A percentile compares a stretch with the other conserved stretches of the same genome.
phyloP scores from a whole-genome alignment of 192 early-diverging fungal species.

The Coemansia sp. region DNA sequence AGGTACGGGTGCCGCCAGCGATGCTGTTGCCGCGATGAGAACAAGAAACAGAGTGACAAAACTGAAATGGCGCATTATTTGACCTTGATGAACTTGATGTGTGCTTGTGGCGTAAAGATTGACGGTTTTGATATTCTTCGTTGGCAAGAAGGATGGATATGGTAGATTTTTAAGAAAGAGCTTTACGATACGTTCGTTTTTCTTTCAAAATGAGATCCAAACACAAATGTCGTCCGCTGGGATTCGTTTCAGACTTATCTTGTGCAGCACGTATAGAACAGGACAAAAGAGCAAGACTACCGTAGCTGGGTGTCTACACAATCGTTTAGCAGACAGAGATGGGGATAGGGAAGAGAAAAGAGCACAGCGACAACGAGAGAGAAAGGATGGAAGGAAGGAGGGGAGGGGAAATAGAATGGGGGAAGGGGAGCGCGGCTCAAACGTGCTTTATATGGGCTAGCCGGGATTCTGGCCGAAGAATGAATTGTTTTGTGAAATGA shows the following conservation, averaged over 20 bases:
- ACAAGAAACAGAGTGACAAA: slow-evolving; percentile 25
- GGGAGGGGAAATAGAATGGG: background rate
- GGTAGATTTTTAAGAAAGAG: background rate
- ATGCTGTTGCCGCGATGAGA: slow-evolving; percentile 16
- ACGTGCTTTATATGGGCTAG: slow-evolving; percentile 3
- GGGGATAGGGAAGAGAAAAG: background rate
- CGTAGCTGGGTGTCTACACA: background rate
- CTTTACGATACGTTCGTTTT: no score
- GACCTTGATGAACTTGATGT: background rate
- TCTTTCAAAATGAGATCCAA: background rate
- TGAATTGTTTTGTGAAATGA: slow-evolving; percentile 7
- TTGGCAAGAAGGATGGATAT: background rate
- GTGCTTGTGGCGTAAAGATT: background rate
- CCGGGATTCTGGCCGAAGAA: slow-evolving; percentile 10
- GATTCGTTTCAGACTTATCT: background rate
- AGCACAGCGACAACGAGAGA: slow-evolving; percentile 2
- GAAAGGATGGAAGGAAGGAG: background rate
- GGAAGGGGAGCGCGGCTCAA: background rate
- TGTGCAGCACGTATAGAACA: background rate
- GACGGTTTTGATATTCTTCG: background rate
- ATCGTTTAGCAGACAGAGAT: slow-evolving; percentile 7
- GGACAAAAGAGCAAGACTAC: background rate
- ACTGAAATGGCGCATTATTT: slow-evolving; percentile 10
- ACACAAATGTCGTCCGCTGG: background rate
- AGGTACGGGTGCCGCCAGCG: slow-evolving; percentile 38